Evolutionary conservation across 139 green algal genomes (phyloP).

Genomic region (Desmodesmus armatus): DNA sequence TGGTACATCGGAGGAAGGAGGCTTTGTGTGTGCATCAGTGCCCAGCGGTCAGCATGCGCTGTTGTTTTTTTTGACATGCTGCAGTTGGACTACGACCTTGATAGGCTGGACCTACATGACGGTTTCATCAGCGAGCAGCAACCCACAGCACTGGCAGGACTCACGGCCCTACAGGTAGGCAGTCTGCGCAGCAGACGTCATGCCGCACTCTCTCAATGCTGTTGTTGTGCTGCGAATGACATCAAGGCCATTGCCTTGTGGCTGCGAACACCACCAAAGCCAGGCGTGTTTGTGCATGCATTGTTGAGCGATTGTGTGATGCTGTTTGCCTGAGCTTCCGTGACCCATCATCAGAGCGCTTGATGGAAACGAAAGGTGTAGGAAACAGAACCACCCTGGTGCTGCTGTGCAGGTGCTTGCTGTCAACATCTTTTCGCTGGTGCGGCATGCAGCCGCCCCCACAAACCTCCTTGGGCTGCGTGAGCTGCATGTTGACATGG

Average conservation of each 20-base stretch:
- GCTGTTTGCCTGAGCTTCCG: too few relatives aligned
- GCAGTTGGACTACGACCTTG: slow-evolving; percentile 17
- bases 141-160: background rate
- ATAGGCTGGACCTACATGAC: background rate
- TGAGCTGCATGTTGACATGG: slow-evolving; percentile 25
- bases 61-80: background rate
- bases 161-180: background rate
- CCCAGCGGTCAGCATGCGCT: background rate
- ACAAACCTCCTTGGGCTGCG: background rate
- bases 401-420: slow-evolving; percentile 13
- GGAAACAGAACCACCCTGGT: too few relatives aligned
- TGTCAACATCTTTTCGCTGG: slow-evolving; percentile 16
- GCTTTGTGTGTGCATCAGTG: background rate
- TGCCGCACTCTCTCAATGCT: too few relatives aligned
- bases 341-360: too few relatives aligned
- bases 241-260: too few relatives aligned
- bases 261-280: too few relatives aligned
- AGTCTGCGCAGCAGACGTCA: too few relatives aligned
- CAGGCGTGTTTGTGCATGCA: too few relatives aligned
- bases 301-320: too few relatives aligned
- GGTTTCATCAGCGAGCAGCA: slow-evolving; percentile 2
- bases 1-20: background rate
- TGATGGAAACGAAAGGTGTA: too few relatives aligned
- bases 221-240: too few relatives aligned
- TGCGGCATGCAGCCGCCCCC: slow-evolving; percentile 12